Percentiles rank a stretch among this genome's conserved stretches.
Evolutionary conservation across 805 yeast genomes (phyloP).

Genomic region (Wilhelminamyces savonicus): DNA sequence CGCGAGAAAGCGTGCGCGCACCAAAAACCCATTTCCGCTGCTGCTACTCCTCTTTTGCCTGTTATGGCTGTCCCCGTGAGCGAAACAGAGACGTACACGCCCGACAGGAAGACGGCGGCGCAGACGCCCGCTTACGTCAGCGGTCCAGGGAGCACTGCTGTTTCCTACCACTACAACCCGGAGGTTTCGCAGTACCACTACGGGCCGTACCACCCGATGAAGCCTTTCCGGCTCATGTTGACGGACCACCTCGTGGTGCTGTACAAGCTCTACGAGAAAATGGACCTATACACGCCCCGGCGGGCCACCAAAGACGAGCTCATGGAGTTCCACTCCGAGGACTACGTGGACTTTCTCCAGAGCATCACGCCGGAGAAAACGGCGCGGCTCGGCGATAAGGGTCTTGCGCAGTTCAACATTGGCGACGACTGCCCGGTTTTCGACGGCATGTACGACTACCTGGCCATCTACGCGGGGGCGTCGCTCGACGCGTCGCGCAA

Average conservation of each 20-base stretch:
- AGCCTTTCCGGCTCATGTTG: slow-evolving; percentile 87
- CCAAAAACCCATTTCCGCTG: too few relatives aligned
- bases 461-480: slow-evolving; percentile 87
- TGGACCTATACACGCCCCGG: slow-evolving; percentile 86
- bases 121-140: slow-evolving; percentile 3
- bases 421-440: slow-evolving; percentile 95
- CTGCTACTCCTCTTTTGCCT: too few relatives aligned
- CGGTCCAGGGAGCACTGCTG: slow-evolving; percentile 18
- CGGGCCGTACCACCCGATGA: slow-evolving; percentile 97
- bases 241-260: slow-evolving; percentile 87
- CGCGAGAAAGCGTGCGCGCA: too few relatives aligned
- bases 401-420: slow-evolving; percentile 69
- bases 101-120: neutral
- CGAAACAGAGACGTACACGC: too few relatives aligned
- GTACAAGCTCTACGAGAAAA: slow-evolving; percentile 77
- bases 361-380: slow-evolving; percentile 72
- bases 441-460: slow-evolving; percentile 91
- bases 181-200: slow-evolving; percentile 77
- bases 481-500: slow-evolving; percentile 89
- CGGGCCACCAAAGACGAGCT: slow-evolving; percentile 79
- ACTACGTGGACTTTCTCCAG: slow-evolving; percentile 72
- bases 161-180: slow-evolving; percentile 85
- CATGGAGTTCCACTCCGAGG: slow-evolving; percentile 77
- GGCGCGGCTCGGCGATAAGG: slow-evolving; percentile 47
- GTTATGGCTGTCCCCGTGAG: neutral